phyloP scores from a whole-genome alignment of 371 early-diverging fungal species.

The Phascolomyces articulosus region DNA sequence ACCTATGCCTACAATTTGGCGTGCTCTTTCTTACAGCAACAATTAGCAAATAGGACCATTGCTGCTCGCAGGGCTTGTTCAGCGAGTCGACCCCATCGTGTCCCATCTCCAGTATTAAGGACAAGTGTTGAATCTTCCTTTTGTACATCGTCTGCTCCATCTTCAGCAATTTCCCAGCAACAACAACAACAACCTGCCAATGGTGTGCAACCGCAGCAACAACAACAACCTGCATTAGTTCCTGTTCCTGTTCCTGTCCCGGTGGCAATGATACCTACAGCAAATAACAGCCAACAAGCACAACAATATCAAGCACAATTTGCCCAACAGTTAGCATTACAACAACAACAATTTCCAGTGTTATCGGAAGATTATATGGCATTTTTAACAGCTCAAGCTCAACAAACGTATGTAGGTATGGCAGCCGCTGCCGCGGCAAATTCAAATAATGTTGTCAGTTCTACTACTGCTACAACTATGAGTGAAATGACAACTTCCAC shows the following conservation, averaged over 20 bases:
- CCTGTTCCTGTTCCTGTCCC: conserved; percentile 14
- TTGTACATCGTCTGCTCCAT: neutral
- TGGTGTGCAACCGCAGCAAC: neutral
- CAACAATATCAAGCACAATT: neutral
- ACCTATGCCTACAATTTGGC: conserved; percentile 5
- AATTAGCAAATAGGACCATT: conserved; percentile 5
- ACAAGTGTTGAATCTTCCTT: conserved; percentile 6
- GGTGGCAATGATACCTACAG: conserved; percentile 8
- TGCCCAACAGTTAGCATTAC: neutral
- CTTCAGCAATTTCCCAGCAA: neutral
- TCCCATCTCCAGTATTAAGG: conserved; percentile 14
- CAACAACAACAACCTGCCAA: neutral
- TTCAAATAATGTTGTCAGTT: neutral
- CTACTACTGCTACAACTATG: neutral
- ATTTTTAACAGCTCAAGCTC: neutral
- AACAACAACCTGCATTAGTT: neutral
- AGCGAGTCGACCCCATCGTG: neutral
- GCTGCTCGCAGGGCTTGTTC: conserved; percentile 10
- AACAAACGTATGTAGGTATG: neutral
- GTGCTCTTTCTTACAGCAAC: neutral
- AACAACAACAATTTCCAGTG: neutral
- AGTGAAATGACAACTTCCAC: too few species aligned
- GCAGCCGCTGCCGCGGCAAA: neutral
- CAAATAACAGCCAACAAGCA: neutral
- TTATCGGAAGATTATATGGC: neutral